Evolutionary conservation across 225 moss, liverwort and hornwort species (phyloP).

Genomic region (Pseudoscleropodium purum): DNA sequence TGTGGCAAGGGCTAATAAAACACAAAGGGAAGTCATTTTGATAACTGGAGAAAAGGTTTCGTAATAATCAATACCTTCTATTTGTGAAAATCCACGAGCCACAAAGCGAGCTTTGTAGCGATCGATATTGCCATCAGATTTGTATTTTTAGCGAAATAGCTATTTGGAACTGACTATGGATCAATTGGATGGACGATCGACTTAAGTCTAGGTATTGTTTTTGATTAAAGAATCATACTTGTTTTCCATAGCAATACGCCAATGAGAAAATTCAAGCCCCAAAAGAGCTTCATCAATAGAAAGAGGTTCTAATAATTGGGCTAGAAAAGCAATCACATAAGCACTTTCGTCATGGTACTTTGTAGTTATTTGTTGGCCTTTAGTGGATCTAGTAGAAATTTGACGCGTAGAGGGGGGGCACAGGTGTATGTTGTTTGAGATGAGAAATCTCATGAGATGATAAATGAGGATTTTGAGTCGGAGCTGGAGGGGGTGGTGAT

Average conservation of each 20-base stretch:
- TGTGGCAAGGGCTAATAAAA: not conserved
- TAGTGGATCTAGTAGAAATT: not conserved
- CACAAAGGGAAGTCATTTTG: not conserved
- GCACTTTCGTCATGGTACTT: not conserved
- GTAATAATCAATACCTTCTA: not conserved
- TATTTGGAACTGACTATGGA: not conserved
- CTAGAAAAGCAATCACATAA: not conserved
- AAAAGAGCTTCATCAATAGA: not conserved
- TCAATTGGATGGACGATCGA: not conserved
- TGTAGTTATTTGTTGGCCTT: not conserved
- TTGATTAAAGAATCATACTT: not conserved
- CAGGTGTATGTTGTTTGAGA: not conserved
- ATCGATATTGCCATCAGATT: not conserved
- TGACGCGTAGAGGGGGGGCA: rapidly evolving
- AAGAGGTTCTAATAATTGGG: not conserved
- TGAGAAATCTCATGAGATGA: not conserved
- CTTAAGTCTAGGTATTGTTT: not conserved
- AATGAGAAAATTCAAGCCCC: rapidly evolving
- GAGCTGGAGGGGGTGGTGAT: not conserved
- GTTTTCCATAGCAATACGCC: not conserved
- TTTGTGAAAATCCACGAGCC: not conserved
- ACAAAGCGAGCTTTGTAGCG: not conserved
- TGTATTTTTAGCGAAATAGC: not conserved
- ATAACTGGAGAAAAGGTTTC: not conserved
- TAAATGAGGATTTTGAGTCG: not conserved